Conservation (phyloP, 2,329 filamentous ascomycete genomes). For the Trichoderma sp. region DNA sequence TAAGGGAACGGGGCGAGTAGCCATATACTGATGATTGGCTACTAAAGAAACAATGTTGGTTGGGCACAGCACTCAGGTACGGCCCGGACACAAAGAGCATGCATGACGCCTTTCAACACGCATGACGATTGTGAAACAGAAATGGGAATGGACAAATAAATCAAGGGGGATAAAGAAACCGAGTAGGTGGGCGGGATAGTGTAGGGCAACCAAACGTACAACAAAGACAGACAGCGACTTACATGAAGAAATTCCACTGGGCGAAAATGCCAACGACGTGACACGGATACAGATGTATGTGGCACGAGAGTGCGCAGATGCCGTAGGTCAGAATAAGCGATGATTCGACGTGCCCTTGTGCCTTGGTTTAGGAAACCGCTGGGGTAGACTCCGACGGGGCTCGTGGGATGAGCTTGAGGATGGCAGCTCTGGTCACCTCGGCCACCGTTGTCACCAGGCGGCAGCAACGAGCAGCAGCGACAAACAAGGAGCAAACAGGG, state of each 20-base stretch:
- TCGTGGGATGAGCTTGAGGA: not conserved
- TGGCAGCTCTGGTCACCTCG: not conserved
- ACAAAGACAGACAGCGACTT: conserved; percentile 8
- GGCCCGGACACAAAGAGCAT: not conserved
- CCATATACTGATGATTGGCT: not conserved
- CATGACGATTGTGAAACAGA: not conserved
- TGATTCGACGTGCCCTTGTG: not conserved
- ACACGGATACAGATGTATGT: conserved; percentile 2
- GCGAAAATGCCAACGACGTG: conserved; percentile 5
- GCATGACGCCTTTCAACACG: conserved; percentile 8
- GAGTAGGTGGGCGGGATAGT: not conserved
- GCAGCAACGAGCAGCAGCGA: not conserved
- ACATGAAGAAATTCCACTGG: conserved; percentile 9
- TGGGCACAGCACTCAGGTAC: not conserved
- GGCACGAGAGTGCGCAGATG: not conserved
- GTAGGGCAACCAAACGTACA: not conserved
- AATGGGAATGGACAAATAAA: not conserved
- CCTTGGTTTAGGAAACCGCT: not conserved
- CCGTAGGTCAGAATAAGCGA: conserved; percentile 18
- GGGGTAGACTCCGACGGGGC: not conserved
- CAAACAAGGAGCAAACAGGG: not conserved
- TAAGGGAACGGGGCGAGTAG: not conserved
- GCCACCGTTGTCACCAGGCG: not conserved
- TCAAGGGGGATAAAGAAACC: not conserved
- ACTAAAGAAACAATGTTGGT: not conserved